A percentile compares a stretch with the other conserved stretches of the same genome.
Evolutionary conservation across 2,329 filamentous ascomycete species (phyloP).

Genomic region (Diaporthe eres): DNA sequence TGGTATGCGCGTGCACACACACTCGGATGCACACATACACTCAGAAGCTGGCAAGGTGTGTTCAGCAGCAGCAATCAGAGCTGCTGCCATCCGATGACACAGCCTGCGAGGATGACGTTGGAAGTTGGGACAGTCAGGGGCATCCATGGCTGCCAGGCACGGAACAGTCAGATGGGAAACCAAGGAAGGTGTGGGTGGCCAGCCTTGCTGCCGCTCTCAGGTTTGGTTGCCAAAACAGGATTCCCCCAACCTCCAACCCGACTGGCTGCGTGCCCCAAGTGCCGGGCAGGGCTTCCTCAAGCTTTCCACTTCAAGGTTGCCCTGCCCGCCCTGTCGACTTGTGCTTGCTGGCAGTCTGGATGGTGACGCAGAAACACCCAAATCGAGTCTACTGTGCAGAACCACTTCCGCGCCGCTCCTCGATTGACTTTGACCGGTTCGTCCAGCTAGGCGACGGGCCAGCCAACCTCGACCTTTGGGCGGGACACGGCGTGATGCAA

Average conservation of each 20-base stretch:
- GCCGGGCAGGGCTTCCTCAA: neutral
- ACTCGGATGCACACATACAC: neutral
- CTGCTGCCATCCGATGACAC: conserved; percentile 23
- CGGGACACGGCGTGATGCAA: neutral
- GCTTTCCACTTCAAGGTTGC: neutral
- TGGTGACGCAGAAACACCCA: conserved; percentile 28
- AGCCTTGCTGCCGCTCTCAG: neutral
- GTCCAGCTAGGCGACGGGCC: neutral
- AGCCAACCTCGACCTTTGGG: neutral
- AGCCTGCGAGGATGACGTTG: conserved; percentile 39
- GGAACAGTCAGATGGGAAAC: neutral
- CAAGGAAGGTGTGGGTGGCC: neutral
- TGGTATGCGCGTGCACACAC: neutral
- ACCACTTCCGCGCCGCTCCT: neutral
- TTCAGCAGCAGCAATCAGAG: conserved; percentile 23
- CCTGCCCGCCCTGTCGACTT: neutral
- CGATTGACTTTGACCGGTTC: conserved; percentile 27
- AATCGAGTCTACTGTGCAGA: neutral
- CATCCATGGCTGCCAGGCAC: conserved; percentile 28
- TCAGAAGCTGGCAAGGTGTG: neutral
- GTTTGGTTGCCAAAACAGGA: conserved; percentile 2
- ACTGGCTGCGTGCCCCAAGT: conserved; percentile 3
- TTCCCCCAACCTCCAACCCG: conserved; percentile 17
- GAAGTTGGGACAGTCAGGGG: conserved; percentile 24
- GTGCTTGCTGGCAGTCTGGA: conserved; percentile 9